Evolutionary conservation across 2,329 filamentous ascomycete genomes (phyloP), one percentile per base, ranked within the genome.

Genomic region (Xylariales sp.): DNA sequence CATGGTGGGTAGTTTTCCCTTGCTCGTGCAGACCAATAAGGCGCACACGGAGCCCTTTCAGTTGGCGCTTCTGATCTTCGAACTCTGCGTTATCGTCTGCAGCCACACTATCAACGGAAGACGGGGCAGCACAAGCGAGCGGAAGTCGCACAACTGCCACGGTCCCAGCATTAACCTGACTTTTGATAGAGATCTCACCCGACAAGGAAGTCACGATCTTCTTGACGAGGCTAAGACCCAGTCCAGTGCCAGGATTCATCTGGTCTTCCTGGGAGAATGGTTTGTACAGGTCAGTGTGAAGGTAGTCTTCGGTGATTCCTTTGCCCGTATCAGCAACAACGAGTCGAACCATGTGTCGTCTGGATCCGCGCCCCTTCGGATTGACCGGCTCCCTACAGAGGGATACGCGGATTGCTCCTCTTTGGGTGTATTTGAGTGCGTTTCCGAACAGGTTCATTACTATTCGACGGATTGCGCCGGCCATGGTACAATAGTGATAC

Each of bases 181-280:
- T 53, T 20, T 50, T 38, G 24, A 54, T 43, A 14, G 31, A 42
- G 15, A 55, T 44, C 4, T 43, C 44, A 3, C 49, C 51, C 1
- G 21, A 42, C 5, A 54, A 12, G 25, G 45, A 43, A 9, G 40
- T 43, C 4, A 49, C 73, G 5, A 86, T 76, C 36, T 68, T 63
- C 18, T 74, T 71, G 3, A 86, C 82, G 6, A 87, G 76, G 29
- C 76, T 81, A 21, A 87, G 59, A 0, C 84, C 83, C 0, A 87
- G 64, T 0, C 82, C 82, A 0, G 77, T 76, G 0, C 82, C 82
- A 0, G 75, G 71, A 0, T 73, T 67, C 1, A 86, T 56, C 0
- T 65, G 60, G 37, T 84, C 71, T 51, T 86, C 83, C 46, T 87
- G 83, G 0, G 69, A 60, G 46, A 86, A 86, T 0, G 81, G 78